Evolutionary conservation across 345 rosid species (phyloP), one percentile per base, ranked within the genome.

Genomic region (Sisymbrium irio): DNA sequence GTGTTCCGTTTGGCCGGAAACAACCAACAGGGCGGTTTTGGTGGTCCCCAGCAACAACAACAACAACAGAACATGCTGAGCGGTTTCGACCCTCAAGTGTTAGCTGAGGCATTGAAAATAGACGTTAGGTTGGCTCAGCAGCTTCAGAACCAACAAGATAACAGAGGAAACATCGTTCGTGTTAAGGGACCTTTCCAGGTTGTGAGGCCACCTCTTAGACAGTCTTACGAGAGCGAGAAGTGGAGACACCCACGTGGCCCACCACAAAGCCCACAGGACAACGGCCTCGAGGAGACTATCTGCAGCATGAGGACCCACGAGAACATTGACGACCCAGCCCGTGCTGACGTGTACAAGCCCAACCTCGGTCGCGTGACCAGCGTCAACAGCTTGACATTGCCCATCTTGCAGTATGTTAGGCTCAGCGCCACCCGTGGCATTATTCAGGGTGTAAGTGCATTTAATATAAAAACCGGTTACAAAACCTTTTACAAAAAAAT

Each of bases 261-360:
- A 28, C 63, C 73, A 12, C 76, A 70, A 5, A 57, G 51, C 42
- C 65, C 69, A 28, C 61, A 47, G 18, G 68, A 4, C n/a, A 90
- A 91, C 53, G 98, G 95, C 45, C 15, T 86, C 35, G 96, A 89
- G 65, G 96, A 93, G 83, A 91, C 95, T 20, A 25, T 84, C 59
- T 91, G 95, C 86, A 63, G 82, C 73, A 75, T 88, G 87, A 87
- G 82, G 66, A 46, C 84, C 11, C 74, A 42, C 62, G 90, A 85
- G 77, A 87, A 88, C 85, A 84, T 91, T 14, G 90, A 78, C 5
- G 80, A 87, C 50, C 91, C 89, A 0, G 58, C 85, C 17, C 81
- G 83, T 12, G 85, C 90, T 44, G 93, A 91, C 68, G 33, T 85
- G 13, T 89, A 74, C 81, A 77, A 76, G 67, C 93, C 85, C 0